Evolutionary conservation across 352 stramenopile genomes (phyloP), one percentile per base, ranked within the genome.

Genomic region (Stephanocyclus meneghinianus): DNA sequence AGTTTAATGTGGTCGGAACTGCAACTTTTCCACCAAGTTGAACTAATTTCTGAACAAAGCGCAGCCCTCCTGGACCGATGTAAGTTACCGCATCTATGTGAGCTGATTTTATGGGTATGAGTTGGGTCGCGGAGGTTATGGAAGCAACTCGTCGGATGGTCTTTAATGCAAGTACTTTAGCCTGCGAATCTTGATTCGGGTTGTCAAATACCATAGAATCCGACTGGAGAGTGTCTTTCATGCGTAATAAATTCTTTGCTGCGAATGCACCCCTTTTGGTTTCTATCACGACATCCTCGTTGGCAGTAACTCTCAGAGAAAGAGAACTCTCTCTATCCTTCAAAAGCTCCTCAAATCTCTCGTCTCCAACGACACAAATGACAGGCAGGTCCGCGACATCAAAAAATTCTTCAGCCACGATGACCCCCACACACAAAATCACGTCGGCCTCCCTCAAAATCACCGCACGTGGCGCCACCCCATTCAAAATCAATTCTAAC

Each of bases 41-140:
- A 0, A 89, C 87, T 8, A 93, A 67, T 4, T 67, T 55, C 61
- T 85, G 42, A 32, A 77, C 83, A 76, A 93, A 93, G 30, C 57
- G 10, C 4, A 90, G 51, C 29, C 89, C 84, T 32, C 83, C 89
- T 10, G 55, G 74, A 13, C 89, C 89, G 72, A 92, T 88, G 62
- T 90, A 92, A 0, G 87, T 92, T n/a, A 77, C 82, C 8, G 76
- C 89, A 83, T 93, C 89, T 75, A 92, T 90, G 60, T 91, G 87
- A n/a, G 87, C 89, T 2, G 62, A 67, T 61, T 61, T 79, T 13
- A 90, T 79, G 21, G 67, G 61, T 9, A 76, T 68, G 9, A 82
- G 45, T 50, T 74, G 45, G 11, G 53, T 76, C 2, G 67, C 53
- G 21, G 18, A 37, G n/a, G 45, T 62, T 71, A 83, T 79, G 2